Conservation (phyloP, 345 rosid species). For the Acer yangbiense region DNA sequence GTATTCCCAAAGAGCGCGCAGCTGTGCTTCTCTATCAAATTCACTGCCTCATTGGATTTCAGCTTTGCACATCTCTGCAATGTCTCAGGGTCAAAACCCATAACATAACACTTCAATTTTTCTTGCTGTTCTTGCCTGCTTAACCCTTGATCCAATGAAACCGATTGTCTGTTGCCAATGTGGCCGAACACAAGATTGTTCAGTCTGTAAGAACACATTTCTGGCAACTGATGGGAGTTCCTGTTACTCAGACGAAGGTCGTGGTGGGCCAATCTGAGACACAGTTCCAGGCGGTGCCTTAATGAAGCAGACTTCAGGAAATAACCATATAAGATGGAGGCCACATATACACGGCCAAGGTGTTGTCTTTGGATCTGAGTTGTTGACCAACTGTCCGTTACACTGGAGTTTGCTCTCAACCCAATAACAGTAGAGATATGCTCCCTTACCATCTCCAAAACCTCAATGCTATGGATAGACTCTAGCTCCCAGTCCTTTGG, state of each 20-base stretch:
- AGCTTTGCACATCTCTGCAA: constrained; percentile 70
- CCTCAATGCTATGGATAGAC: constrained; percentile 69
- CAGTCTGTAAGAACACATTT: constrained; percentile 25
- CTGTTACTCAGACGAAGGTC: constrained; percentile 25
- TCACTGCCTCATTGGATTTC: constrained; percentile 64
- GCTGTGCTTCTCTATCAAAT: constrained; percentile 76
- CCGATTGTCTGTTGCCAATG: constrained; percentile 13
- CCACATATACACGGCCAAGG: constrained; percentile 55
- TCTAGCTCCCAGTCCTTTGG: constrained; percentile 92
- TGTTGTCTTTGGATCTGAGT: constrained; percentile 57
- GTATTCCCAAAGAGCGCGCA: constrained; percentile 69
- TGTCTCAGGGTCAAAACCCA: constrained; percentile 69
- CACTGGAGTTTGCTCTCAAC: constrained; percentile 69
- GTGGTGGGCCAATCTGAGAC: constrained; percentile 33
- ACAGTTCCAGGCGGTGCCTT: constrained; percentile 67
- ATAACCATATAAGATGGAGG: constrained; percentile 84
- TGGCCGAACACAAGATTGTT: constrained; percentile 52
- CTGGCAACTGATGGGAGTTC: constrained; percentile 42
- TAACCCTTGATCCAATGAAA: constrained; percentile 28
- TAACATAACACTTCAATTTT: constrained; percentile 60
- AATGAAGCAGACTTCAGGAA: constrained; percentile 77
- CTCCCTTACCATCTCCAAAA: constrained; percentile 73
- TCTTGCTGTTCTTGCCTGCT: constrained; percentile 14
- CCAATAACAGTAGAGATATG: constrained; percentile 76
- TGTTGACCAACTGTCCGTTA: constrained; percentile 83